These are phyloP conservation scores for Akanthomyces lecanii DNA, from an alignment of 2,329 filamentous ascomycete genomes.

Conservation along the genomic window DNA sequence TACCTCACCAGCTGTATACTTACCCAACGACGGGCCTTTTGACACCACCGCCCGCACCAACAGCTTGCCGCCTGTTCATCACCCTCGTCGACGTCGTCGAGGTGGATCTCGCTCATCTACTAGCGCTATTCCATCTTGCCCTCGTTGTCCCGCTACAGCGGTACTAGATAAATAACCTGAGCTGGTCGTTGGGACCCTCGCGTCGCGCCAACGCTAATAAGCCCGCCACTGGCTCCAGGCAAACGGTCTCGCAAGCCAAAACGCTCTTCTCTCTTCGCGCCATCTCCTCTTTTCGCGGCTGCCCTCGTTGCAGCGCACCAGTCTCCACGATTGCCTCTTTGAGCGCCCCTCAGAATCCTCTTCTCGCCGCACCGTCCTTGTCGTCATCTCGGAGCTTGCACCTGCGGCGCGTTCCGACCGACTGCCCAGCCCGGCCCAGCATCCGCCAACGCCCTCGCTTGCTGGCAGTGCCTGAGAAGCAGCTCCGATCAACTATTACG, in stretches of 20 bases:
- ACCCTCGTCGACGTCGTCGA: background rate
- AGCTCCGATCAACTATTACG: background rate
- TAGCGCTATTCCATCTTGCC: background rate
- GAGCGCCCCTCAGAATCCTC: background rate
- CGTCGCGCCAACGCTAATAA: conserved; percentile 10
- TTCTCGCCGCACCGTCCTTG: background rate
- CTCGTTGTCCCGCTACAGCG: background rate
- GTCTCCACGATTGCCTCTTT: background rate
- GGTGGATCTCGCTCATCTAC: background rate
- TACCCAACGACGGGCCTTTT: no score
- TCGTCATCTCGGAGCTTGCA: background rate
- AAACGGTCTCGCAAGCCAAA: background rate
- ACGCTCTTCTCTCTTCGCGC: conserved; percentile 11
- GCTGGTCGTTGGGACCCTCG: background rate
- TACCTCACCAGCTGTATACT: no score
- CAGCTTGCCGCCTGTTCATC: background rate
- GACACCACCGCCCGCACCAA: background rate
- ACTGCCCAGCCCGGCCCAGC: background rate
- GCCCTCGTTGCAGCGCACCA: background rate
- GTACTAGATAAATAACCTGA: background rate
- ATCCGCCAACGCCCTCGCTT: background rate
- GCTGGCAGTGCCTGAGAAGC: background rate
- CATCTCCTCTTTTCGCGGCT: background rate
- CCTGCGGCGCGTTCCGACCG: background rate
- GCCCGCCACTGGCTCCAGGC: background rate